Conservation (phyloP, 2,329 filamentous ascomycete species). For the Fusarium citri region DNA sequence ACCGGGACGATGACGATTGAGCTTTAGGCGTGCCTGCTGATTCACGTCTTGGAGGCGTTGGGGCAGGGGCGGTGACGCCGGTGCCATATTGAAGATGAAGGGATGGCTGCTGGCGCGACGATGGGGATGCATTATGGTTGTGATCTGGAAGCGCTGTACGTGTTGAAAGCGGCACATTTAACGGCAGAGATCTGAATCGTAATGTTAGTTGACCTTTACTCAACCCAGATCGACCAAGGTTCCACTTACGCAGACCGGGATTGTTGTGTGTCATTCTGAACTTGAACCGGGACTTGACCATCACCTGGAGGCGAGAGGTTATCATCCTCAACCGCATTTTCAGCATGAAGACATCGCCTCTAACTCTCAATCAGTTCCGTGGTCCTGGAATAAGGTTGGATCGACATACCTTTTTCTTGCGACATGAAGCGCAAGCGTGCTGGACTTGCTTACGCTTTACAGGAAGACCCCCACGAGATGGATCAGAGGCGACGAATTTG, state of each 20-base stretch:
- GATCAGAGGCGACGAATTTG: conserved; percentile 68
- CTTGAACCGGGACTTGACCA: not conserved
- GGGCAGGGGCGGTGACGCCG: conserved; percentile 15
- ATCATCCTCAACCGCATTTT: conserved; percentile 49
- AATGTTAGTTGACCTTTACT: not conserved
- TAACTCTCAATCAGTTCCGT: conserved; percentile 32
- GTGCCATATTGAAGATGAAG: conserved; percentile 28
- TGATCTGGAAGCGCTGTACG: conserved; percentile 20
- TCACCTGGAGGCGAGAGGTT: conserved; percentile 11
- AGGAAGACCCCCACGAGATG: conserved; percentile 61
- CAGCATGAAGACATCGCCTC: conserved; percentile 60
- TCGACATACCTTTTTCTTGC: conserved; percentile 62
- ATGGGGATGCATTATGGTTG: conserved; percentile 13
- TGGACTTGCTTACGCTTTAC: conserved; percentile 70
- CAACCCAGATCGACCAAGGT: conserved; percentile 1
- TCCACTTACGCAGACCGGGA: conserved; percentile 49
- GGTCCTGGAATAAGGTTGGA: not conserved
- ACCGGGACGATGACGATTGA: conserved; percentile 56
- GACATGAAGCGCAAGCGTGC: conserved; percentile 67
- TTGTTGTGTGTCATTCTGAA: conserved; percentile 41
- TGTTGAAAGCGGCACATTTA: conserved; percentile 6
- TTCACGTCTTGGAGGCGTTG: conserved; percentile 20
- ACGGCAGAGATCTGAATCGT: conserved; percentile 25
- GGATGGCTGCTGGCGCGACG: not conserved
- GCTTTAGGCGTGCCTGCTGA: conserved; percentile 40